A percentile compares a stretch with the other conserved stretches of the same genome.
Conservation (phyloP, 2,329 filamentous ascomycete genomes). For the Volutella citrinella region DNA sequence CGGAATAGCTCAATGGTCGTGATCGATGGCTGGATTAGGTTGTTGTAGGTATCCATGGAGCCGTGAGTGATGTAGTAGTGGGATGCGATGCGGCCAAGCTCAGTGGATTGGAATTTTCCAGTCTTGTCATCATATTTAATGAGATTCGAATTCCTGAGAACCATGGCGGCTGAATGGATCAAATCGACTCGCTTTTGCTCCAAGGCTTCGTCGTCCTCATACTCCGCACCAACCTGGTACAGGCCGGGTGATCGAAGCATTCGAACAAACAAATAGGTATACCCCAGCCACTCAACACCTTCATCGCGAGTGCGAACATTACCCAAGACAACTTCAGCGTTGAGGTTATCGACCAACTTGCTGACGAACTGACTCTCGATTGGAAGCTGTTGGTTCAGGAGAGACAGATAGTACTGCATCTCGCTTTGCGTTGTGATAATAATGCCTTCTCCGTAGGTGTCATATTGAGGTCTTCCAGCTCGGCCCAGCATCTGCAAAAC, state of each 20-base stretch:
- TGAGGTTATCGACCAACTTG: constrained; percentile 91
- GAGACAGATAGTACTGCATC: constrained; percentile 94
- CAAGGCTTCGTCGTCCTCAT: constrained; percentile 84
- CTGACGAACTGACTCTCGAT: constrained; percentile 96
- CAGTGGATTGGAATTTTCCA: constrained; percentile 83
- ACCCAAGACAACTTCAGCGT: constrained; percentile 92
- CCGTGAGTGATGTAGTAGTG: constrained; percentile 98
- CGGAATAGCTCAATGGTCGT: constrained; percentile 95
- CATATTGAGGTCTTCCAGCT: constrained; percentile 92
- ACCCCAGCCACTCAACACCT: constrained; percentile 97
- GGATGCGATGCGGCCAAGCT: constrained; percentile 91
- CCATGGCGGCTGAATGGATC: constrained; percentile 85
- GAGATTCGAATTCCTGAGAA: constrained; percentile 83
- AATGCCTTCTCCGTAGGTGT: constrained; percentile 97
- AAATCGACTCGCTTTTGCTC: constrained; percentile 98
- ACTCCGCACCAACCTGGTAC: constrained; percentile 94
- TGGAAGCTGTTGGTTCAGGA: constrained; percentile 94
- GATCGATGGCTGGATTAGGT: constrained; percentile 88
- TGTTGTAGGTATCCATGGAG: constrained; percentile 97
- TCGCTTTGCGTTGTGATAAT: constrained; percentile 96
- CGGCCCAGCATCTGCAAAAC: constrained; percentile 98
- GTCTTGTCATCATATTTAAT: constrained; percentile 95
- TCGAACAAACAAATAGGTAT: constrained; percentile 95
- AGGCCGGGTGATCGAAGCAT: constrained; percentile 95
- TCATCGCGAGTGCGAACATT: constrained; percentile 91